Percentiles rank a stretch among this genome's conserved stretches.
phyloP scores from a whole-genome alignment of 805 yeast genomes.

The Candida mattraensis region DNA sequence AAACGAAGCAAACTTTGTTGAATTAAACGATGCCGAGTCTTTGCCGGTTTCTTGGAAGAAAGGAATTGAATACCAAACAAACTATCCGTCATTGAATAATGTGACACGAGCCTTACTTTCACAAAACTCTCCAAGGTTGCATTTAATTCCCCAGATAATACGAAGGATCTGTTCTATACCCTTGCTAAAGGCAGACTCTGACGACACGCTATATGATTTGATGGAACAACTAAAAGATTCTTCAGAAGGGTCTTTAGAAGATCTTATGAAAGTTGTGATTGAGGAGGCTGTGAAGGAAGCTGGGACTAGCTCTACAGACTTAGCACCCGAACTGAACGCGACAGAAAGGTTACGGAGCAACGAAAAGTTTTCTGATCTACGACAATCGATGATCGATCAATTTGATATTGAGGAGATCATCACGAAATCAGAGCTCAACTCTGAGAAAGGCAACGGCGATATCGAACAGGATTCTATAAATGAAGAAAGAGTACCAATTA shows the following conservation, averaged over 20 bases:
- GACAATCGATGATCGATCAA: no score
- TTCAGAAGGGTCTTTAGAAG: no score
- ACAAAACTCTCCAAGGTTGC: slow-evolving; percentile 24
- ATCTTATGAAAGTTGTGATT: slow-evolving; percentile 4
- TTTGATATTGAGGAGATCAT: no score
- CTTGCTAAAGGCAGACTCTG: slow-evolving; percentile 10
- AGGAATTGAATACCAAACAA: slow-evolving; percentile 16
- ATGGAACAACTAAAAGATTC: slow-evolving; percentile 4
- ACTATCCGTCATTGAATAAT: slow-evolving; percentile 7
- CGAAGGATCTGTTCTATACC: slow-evolving; percentile 5
- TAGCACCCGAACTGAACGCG: no score
- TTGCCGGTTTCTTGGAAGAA: slow-evolving; percentile 12
- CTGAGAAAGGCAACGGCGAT: no score
- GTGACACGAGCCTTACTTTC: slow-evolving; percentile 20
- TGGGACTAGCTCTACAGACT: no score
- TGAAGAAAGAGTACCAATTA: no score
- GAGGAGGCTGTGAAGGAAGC: slow-evolving; percentile 2
- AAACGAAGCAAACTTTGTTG: slow-evolving; percentile 19
- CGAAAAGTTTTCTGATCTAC: no score
- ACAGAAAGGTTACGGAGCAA: no score
- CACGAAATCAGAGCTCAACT: no score
- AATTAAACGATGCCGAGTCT: slow-evolving; percentile 22
- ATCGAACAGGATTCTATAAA: no score
- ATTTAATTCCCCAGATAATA: slow-evolving; percentile 14
- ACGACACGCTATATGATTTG: slow-evolving; percentile 12